These are phyloP conservation scores for Mastigamoeba balamuthi DNA, from an alignment of 78 protist species.

Conservation along the genomic window DNA sequence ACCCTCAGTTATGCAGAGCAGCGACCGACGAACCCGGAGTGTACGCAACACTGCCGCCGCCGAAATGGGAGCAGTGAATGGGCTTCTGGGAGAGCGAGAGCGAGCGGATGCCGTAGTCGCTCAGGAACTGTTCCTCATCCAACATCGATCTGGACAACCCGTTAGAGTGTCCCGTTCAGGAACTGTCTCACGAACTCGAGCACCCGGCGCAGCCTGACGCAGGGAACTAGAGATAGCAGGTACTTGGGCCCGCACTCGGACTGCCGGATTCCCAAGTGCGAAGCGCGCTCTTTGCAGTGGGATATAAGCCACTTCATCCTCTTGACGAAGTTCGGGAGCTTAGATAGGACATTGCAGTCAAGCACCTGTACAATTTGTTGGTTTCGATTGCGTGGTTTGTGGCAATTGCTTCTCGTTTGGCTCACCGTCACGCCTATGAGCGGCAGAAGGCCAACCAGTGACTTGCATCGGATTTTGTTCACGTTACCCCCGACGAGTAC, in stretches of 20 bases:
- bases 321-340: constrained; percentile 33
- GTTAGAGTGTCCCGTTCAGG: neutral
- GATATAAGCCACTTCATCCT: constrained; percentile 56
- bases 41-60: neutral
- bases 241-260: neutral
- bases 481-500: neutral
- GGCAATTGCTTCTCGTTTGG: no score
- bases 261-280: no score
- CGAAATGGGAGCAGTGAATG: neutral
- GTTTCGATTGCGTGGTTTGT: no score
- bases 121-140: constrained; percentile 41
- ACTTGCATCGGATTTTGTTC: neutral
- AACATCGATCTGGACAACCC: neutral
- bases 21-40: neutral
- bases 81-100: constrained; percentile 29
- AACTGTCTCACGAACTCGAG: neutral
- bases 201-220: neutral
- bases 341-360: no score
- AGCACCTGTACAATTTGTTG: no score
- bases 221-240: neutral
- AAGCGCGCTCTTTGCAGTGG: no score
- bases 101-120: constrained; percentile 52
- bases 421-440: neutral
- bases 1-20: neutral
- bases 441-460: constrained; percentile 41